Percentiles rank a stretch among this genome's conserved stretches.
Conservation (phyloP, 176 grass and related monocot genomes). For the Cenchrus purpureus region DNA sequence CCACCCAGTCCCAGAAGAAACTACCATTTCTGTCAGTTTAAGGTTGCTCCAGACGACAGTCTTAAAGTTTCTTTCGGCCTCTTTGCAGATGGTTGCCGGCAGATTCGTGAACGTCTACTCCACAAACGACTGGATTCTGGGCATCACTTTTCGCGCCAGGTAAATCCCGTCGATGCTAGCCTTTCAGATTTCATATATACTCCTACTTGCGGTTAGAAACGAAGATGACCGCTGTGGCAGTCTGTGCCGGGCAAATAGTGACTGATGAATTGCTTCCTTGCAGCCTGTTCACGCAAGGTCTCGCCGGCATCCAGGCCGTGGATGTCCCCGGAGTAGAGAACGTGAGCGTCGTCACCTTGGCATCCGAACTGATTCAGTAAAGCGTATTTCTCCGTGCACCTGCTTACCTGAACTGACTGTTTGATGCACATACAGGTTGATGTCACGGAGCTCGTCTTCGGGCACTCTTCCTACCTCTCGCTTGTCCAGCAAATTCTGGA, state of each 20-base stretch:
- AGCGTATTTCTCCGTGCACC: not conserved
- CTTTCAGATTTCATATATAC: not conserved
- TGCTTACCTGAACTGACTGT: not conserved
- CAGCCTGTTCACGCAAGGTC: constrained; percentile 89
- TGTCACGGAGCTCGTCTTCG: constrained; percentile 65
- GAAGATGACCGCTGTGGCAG: no score
- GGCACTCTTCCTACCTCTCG: constrained; percentile 73
- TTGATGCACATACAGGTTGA: constrained; percentile 63
- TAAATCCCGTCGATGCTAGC: constrained; percentile 7
- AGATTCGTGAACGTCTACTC: constrained; percentile 95
- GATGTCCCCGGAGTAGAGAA: constrained; percentile 79
- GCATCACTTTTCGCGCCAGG: constrained; percentile 87
- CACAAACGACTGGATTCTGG: constrained; percentile 88
- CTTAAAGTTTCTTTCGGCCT: constrained; percentile 5
- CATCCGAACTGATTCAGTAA: not conserved
- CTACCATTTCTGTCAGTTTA: not conserved
- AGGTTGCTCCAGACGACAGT: not conserved
- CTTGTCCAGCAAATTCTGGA: constrained; percentile 58
- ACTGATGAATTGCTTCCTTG: constrained; percentile 32
- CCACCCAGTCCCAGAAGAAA: constrained; percentile 7
- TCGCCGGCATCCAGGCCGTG: constrained; percentile 89
- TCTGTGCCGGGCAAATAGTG: not conserved
- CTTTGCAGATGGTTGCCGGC: constrained; percentile 73
- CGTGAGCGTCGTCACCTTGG: constrained; percentile 38
- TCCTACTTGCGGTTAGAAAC: not conserved